Evolutionary conservation across 805 yeast species (phyloP), one percentile per base, ranked within the genome.

Genomic region (Zygosaccharomyces siamensis): DNA sequence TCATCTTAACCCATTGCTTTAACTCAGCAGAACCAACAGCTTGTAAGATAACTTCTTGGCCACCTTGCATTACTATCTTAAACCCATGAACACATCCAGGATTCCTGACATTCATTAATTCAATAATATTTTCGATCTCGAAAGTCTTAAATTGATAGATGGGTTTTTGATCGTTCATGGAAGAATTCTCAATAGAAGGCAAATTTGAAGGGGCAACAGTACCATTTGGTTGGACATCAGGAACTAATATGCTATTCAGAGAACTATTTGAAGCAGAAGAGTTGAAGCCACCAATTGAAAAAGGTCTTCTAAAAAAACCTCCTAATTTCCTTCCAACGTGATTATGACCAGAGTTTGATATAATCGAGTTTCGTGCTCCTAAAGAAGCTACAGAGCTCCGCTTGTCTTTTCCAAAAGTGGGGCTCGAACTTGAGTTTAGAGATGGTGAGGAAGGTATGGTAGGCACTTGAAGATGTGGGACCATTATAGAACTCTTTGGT

Each of bases 1-100:
- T 62, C 48, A 66, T 63, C 42, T 71, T 73, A 1, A 87, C 71
- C 98, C 97, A 90, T 38, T 81, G 88, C 45, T 78, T 79, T 48
- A 84, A 78, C 27, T 86, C 95, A 1, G 60, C 52, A 5, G 80
- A 83, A 52, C 66, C 71, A 0, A 76, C 61, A 0, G 92, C 83
- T 64, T 92, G 96, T 58, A 90, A 75, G 35, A 80, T 72, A 60
- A 69, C 76, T 48, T 83, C 86, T 11, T 76, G 77, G 11, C 76
- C 77, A 48, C 72, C 73, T 28, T 69, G 71, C 58, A 71, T 65
- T 10, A 73, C 66, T 21, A 77, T 54, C 50, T 73, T 74, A 61
- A 77, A 75, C 32, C 66, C 49, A 47, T 52, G 54, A 11, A 37
- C 47, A 32, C 53, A 58, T 1, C 59, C 56, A 1, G 60, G 53